These are phyloP conservation scores for Fusarium drepaniforme DNA, from an alignment of 2,329 filamentous ascomycete genomes.

Conservation along the genomic window DNA sequence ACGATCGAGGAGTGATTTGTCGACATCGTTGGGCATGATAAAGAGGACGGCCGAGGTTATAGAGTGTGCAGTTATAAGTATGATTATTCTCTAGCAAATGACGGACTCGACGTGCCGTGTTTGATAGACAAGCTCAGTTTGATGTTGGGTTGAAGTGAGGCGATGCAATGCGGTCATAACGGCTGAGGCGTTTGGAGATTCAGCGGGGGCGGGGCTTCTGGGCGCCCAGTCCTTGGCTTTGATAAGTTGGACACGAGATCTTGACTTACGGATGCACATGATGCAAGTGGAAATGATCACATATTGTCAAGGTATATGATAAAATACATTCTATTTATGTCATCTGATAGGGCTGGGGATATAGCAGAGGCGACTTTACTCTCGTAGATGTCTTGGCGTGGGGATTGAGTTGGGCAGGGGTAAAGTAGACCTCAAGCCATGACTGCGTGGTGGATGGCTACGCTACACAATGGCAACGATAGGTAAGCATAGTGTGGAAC, in stretches of 20 bases:
- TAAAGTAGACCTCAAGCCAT: background rate
- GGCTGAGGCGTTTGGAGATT: slow-evolving; percentile 2
- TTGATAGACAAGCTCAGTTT: background rate
- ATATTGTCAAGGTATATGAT: too few species aligned
- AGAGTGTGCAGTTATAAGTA: background rate
- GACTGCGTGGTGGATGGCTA: background rate
- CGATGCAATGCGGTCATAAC: slow-evolving; percentile 4
- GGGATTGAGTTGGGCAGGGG: background rate
- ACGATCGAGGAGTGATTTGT: slow-evolving; percentile 64
- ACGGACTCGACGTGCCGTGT: background rate
- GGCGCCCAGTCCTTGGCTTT: slow-evolving; percentile 19
- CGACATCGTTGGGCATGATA: slow-evolving; percentile 52
- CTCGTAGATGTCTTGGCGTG: background rate
- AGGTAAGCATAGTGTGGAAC: background rate
- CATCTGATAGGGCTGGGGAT: background rate
- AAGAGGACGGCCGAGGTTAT: fast-evolving
- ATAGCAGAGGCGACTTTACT: background rate
- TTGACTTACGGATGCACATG: background rate
- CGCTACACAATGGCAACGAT: background rate
- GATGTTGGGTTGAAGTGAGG: slow-evolving; percentile 9
- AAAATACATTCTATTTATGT: background rate
- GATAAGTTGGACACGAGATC: background rate
- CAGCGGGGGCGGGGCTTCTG: slow-evolving; percentile 34
- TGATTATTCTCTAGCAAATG: background rate
- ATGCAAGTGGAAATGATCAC: background rate